Percentiles rank a stretch among this genome's conserved stretches.
phyloP scores from a whole-genome alignment of 108 stramenopile genomes.

The Cyclotella kingstonii region DNA sequence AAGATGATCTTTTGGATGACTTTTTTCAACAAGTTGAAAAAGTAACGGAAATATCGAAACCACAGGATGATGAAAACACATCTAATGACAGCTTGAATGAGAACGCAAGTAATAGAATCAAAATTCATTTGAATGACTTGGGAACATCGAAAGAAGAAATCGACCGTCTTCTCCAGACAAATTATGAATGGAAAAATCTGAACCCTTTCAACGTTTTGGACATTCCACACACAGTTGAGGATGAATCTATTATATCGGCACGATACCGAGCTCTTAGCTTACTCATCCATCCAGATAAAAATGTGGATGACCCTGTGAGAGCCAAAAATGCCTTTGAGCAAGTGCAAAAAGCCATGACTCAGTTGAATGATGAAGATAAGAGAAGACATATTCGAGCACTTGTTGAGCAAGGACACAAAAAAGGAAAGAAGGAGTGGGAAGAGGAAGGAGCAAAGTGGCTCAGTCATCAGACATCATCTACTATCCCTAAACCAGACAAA shows the following conservation, averaged over 20 bases:
- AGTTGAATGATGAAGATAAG: constrained; percentile 60
- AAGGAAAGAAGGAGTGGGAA: constrained; percentile 61
- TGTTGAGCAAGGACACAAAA: constrained; percentile 72
- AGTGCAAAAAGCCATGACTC: constrained; percentile 71
- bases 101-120: constrained; percentile 60
- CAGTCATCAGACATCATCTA: background rate
- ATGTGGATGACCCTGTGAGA: constrained; percentile 36
- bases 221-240: constrained; percentile 63
- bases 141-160: constrained; percentile 72
- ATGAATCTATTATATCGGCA: constrained; percentile 59
- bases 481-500: background rate
- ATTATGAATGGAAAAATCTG: constrained; percentile 86
- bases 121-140: constrained; percentile 60
- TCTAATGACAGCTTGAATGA: constrained; percentile 25
- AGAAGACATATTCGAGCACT: constrained; percentile 54
- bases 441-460: constrained; percentile 9
- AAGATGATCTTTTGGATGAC: constrained; percentile 75
- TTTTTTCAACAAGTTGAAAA: constrained; percentile 87
- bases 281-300: constrained; percentile 85
- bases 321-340: constrained; percentile 81
- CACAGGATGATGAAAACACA: constrained; percentile 38
- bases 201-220: constrained; percentile 83
- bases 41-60: constrained; percentile 57
- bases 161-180: constrained; percentile 71
- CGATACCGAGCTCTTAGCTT: constrained; percentile 81